Base-by-base conservation (phyloP, 1,284 basidiomycete genomes). In the Omphalotus olearius region DNA sequence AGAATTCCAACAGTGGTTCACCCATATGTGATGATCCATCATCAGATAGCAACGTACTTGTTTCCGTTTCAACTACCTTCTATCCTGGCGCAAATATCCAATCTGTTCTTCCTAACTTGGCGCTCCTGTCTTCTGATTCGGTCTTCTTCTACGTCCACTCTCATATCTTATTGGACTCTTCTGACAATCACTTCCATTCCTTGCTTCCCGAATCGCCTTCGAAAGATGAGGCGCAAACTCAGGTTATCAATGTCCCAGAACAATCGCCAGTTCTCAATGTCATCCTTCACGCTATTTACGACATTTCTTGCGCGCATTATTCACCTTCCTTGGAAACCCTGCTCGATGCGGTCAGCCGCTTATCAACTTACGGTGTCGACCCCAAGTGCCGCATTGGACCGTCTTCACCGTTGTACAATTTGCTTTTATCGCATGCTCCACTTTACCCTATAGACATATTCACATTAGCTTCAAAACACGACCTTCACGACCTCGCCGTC, bases 61-160 rank as follows among this genome's bases (percentile, higher is more conserved):
- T 90, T 54, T 88, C 86, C 1, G 80, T 91, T 38, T 89, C 88
- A 13, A 90, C 88, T 17, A 85, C 85, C 0, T 91, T 91, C 68
- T 84, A 77, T 62, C 85, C 87, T 2, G 80, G 76, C 28, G 80
- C 85, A 6, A 78, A 80, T 45, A 76, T 78, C 54, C 72, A 78
- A 35, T 58, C 76, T 0, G 63, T 73, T 13, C 70, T 74, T 0
- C 79, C 85, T 2, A 83, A 90, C 63, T 60, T 82, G 47, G 74
- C 85, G 57, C 66, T 90, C 47, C 68, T 88, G 53, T 82, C 87
- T 2, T 75, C 80, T 16, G 88, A 91, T 61, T 76, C 76, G 6
- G 87, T 91, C 37, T 89, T 88, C 66, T 91, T 87, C 70, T 84
- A 83, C 57, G 78, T 82, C 11, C 82, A 85, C 61, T 69, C 69